phyloP scores from a whole-genome alignment of 208 protist species.

The Herpetomonas muscarum region DNA sequence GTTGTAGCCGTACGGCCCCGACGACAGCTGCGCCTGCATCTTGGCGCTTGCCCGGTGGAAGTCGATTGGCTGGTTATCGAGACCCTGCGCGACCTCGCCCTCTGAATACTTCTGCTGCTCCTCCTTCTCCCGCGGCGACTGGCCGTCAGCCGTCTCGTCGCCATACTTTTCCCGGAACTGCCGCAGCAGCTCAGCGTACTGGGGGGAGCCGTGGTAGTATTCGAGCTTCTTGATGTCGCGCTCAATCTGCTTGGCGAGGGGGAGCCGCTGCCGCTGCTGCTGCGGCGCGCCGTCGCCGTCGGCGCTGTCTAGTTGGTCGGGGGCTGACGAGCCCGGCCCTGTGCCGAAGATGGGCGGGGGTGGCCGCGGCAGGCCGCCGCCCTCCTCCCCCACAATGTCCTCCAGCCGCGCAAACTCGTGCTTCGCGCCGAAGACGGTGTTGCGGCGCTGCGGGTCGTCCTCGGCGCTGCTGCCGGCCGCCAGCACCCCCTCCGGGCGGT shows the following conservation, averaged over 20 bases:
- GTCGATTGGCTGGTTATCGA: constrained; percentile 74
- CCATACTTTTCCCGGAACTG: constrained; percentile 72
- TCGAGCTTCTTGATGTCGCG: constrained; percentile 77
- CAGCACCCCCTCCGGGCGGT: not conserved
- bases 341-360: not conserved
- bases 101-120: constrained; percentile 32
- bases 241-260: constrained; percentile 44
- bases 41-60: constrained; percentile 57
- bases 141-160: constrained; percentile 1
- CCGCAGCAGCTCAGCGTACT: constrained; percentile 60
- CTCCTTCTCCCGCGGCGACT: constrained; percentile 4
- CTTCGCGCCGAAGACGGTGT: constrained; percentile 28
- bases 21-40: constrained; percentile 53
- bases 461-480: not conserved
- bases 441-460: constrained; percentile 7
- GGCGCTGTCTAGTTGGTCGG: not conserved
- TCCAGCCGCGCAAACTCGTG: constrained; percentile 22
- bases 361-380: not conserved
- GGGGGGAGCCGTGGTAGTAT: constrained; percentile 73
- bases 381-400: constrained; percentile 11
- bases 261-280: constrained; percentile 10
- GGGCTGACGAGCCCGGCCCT: not conserved
- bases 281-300: constrained; percentile 18
- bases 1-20: constrained; percentile 70
- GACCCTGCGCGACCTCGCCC: constrained; percentile 52